Evolutionary conservation across 2,329 filamentous ascomycete genomes (phyloP).

Genomic region (Diaporthe velutina): DNA sequence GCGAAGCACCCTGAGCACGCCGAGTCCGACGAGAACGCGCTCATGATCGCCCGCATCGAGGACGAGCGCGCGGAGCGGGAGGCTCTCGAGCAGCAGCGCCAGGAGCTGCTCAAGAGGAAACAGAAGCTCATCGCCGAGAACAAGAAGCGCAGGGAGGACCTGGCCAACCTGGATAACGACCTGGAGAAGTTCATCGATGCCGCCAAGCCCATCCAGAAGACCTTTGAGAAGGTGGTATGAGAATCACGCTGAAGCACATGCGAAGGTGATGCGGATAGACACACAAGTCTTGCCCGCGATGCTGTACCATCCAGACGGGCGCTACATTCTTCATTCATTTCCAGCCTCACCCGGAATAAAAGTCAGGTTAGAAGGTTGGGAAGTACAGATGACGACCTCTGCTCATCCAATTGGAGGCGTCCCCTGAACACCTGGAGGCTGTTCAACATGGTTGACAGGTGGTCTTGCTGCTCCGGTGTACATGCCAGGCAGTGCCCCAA

Average conservation of each 20-base stretch:
- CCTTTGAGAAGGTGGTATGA: slow-evolving; percentile 81
- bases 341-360: too few species aligned
- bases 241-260: not conserved
- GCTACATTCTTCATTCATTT: not conserved
- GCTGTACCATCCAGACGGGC: not conserved
- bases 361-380: not conserved
- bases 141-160: slow-evolving; percentile 92
- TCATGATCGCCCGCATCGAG: slow-evolving; percentile 92
- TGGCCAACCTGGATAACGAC: slow-evolving; percentile 91
- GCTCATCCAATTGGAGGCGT: too few species aligned
- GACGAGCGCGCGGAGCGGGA: slow-evolving; percentile 90
- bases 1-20: slow-evolving; percentile 79
- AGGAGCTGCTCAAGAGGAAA: slow-evolving; percentile 78
- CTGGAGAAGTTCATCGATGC: slow-evolving; percentile 95
- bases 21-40: slow-evolving; percentile 79
- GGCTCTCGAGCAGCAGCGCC: slow-evolving; percentile 85
- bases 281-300: not conserved
- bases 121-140: slow-evolving; percentile 78
- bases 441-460: not conserved
- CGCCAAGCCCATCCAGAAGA: slow-evolving; percentile 88
- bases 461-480: not conserved
- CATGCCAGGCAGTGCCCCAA: not conserved
- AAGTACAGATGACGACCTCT: too few species aligned
- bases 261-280: not conserved
- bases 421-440: not conserved